phyloP scores from a whole-genome alignment of 2,329 filamentous ascomycete species.

The Botrytis byssoidea region DNA sequence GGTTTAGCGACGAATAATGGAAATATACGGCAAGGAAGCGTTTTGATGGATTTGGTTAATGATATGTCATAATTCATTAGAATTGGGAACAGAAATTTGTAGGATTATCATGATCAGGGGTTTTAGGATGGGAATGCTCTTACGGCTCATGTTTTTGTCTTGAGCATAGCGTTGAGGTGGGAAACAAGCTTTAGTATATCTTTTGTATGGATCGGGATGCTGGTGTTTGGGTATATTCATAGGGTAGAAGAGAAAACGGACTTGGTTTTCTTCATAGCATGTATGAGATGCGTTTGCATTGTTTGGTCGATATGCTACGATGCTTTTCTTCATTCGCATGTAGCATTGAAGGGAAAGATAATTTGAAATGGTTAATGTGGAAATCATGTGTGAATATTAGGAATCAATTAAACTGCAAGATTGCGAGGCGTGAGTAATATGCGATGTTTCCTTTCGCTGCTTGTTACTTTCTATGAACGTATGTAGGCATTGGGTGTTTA shows the following conservation, averaged over 20 bases:
- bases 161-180: constrained; percentile 2
- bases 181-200: neutral
- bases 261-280: neutral
- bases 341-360: neutral
- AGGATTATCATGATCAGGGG: constrained; percentile 9
- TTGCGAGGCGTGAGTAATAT: neutral
- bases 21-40: constrained; percentile 25
- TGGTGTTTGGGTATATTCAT: neutral
- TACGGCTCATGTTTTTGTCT: neutral
- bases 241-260: neutral
- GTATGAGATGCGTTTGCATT: neutral
- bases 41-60: constrained; percentile 73
- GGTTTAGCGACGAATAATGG: constrained; percentile 55
- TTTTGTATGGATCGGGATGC: neutral
- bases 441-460: neutral
- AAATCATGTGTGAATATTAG: neutral
- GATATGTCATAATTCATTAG: constrained; percentile 44
- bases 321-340: neutral
- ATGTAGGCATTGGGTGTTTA: neutral
- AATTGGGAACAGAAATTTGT: neutral
- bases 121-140: no score
- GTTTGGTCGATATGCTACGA: neutral
- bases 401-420: neutral
- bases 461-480: neutral
- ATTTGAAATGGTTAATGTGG: neutral